A percentile compares a stretch with the other conserved stretches of the same genome.
These are phyloP conservation scores for Ophiostoma ips DNA, from an alignment of 2,329 filamentous ascomycete genomes.

Conservation along the genomic window DNA sequence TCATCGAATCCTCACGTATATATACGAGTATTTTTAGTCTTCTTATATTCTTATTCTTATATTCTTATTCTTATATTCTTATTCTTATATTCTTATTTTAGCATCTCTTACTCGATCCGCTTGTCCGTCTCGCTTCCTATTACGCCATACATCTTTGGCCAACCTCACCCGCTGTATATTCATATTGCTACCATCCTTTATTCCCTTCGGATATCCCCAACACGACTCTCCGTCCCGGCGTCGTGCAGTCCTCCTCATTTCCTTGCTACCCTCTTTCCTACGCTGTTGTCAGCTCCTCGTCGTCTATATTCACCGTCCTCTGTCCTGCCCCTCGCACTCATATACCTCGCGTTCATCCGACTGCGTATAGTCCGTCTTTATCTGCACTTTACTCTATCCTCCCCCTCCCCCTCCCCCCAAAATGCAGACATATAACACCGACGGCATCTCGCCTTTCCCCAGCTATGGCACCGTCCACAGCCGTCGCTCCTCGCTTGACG, in stretches of 20 bases:
- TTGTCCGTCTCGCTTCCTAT: too few relatives aligned
- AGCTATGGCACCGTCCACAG: neutral
- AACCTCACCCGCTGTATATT: neutral
- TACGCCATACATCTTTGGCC: too few relatives aligned
- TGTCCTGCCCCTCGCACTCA: too few relatives aligned
- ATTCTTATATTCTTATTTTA: too few relatives aligned
- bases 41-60: neutral
- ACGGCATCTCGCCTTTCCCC: constrained; percentile 2
- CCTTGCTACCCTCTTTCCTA: neutral
- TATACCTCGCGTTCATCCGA: too few relatives aligned
- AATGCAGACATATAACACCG: constrained; percentile 8
- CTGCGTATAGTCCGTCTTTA: neutral
- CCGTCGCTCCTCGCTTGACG: constrained; percentile 9
- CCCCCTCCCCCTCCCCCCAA: neutral
- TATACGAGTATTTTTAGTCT: neutral
- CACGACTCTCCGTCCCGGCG: neutral
- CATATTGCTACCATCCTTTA: too few relatives aligned
- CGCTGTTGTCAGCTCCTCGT: too few relatives aligned
- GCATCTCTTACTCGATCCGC: too few relatives aligned
- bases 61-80: too few relatives aligned
- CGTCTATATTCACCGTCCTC: too few relatives aligned
- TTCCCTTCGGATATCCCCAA: constrained; percentile 10
- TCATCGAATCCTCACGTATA: neutral
- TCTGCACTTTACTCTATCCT: neutral
- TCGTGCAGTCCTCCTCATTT: neutral